Base-by-base conservation (phyloP, 2,329 filamentous ascomycete genomes). In the Diaporthe sp. region DNA sequence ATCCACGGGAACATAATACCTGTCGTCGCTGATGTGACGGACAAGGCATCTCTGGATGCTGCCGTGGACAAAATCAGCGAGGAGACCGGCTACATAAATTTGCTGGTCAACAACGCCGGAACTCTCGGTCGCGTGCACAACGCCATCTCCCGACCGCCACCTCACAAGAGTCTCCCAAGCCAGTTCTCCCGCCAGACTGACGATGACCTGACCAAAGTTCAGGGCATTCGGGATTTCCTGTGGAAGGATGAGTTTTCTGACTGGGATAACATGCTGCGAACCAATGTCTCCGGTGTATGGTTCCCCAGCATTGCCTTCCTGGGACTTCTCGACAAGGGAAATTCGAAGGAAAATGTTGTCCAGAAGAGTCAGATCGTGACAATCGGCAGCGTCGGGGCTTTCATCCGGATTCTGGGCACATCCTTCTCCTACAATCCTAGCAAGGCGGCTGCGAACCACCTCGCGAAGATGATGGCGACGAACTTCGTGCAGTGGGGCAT, bases 51-150 rank as follows among this genome's bases (percentile, higher is more conserved):
- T 90, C 82, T 87, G 2, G 90, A 89, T n/a, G 80, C 88, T 37
- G 92, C 92, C 79, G 91, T 92, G 62, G 76, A 79, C 8, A 87
- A 85, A 78, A 83, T 93, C 73, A 84, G 86, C n/a, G 83, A 60
- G 57, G 57, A 60, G 19, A 60, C 57, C 5, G 57, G 57, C 34
- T 60, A 60, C 34, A 60, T 60, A n/a, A 39, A 60, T 25, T 4
- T 60, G 7, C 22, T 60, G 34, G 57, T 60, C 19, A 60, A 60
- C 57, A 60, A 60, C 17, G 57, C 57, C 22, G 57, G 57, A 3
- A 60, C 57, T 15, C 57, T 60, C 19, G 57, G 57, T 19, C 57
- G 57, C 19, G 57, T 60, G 34, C 57, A 60, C 10, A 60, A 60
- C 19, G 57, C 1, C 84, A 85, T 73, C 84, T 84, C 9, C 81